Percentiles rank a stretch among this genome's conserved stretches.
Conservation (phyloP, 1,284 basidiomycete genomes). For the Schizophyllum amplum region DNA sequence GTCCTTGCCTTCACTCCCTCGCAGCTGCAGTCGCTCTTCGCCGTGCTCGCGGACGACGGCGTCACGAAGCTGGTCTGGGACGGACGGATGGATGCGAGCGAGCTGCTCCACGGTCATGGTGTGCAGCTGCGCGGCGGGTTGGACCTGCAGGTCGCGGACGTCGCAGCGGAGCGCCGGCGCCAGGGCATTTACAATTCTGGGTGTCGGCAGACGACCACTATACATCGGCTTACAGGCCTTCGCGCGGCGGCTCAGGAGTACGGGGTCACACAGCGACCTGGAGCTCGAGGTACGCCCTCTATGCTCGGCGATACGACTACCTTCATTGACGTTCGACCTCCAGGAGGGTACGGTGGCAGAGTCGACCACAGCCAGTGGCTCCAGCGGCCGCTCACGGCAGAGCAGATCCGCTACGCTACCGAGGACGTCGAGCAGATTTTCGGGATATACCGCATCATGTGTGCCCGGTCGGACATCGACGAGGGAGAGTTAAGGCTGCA, state of each 20-base stretch:
- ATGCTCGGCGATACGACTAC: neutral
- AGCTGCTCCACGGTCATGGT: constrained; percentile 10
- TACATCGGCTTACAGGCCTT: constrained; percentile 11
- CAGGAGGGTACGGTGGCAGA: constrained; percentile 11
- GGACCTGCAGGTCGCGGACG: constrained; percentile 16
- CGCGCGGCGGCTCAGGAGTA: constrained; percentile 7
- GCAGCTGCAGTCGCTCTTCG: neutral
- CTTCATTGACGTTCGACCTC: neutral
- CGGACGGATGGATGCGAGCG: constrained; percentile 16
- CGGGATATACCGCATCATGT: constrained; percentile 10
- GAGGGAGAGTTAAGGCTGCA: neutral
- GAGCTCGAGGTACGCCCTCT: neutral
- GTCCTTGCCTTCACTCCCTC: neutral
- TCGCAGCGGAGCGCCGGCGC: constrained; percentile 9
- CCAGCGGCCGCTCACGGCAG: neutral
- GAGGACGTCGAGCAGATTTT: constrained; percentile 12
- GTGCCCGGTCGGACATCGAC: neutral
- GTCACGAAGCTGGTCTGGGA: constrained; percentile 15
- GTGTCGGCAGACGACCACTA: constrained; percentile 4
- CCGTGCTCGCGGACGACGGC: neutral
- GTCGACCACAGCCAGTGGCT: constrained; percentile 8
- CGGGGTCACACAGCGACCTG: neutral
- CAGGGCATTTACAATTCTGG: constrained; percentile 7
- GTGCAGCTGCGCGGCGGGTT: constrained; percentile 13
- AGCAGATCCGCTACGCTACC: constrained; percentile 10